Evolutionary conservation across 2,329 filamentous ascomycete genomes (phyloP).

Genomic region (Teratosphaeria viscida): DNA sequence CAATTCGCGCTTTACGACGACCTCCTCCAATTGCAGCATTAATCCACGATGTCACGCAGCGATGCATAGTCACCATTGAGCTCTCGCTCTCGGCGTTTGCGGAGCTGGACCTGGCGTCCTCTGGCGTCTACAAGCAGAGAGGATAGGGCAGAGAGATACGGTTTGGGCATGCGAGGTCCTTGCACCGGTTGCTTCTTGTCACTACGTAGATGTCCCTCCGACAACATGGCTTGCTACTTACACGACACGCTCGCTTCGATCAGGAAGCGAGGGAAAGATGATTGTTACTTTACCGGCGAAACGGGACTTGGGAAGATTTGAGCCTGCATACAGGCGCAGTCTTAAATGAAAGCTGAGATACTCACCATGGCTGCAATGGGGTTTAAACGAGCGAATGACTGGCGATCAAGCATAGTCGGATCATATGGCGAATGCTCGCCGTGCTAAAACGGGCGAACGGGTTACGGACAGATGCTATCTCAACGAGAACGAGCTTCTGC

Average conservation of each 20-base stretch:
- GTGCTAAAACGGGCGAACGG: background rate
- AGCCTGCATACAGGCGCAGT: background rate
- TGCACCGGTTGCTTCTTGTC: background rate
- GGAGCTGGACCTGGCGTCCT: slow-evolving; percentile 21
- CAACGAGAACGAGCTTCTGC: background rate
- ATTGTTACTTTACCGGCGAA: background rate
- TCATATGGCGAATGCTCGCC: background rate
- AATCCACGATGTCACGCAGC: slow-evolving; percentile 29
- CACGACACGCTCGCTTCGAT: background rate
- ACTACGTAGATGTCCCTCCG: slow-evolving; percentile 1
- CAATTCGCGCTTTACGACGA: background rate
- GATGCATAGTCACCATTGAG: slow-evolving; percentile 17
- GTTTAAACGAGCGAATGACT: background rate
- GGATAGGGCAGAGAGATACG: background rate
- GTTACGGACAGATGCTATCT: background rate
- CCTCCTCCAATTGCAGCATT: background rate
- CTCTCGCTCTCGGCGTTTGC: slow-evolving; percentile 15
- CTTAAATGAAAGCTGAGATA: background rate
- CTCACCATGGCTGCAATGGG: background rate
- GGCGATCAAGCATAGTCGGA: background rate
- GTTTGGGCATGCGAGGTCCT: background rate
- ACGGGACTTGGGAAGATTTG: background rate
- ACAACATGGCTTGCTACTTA: background rate
- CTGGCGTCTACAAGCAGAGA: slow-evolving; percentile 3
- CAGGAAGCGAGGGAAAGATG: background rate